Percentiles rank a stretch among this genome's conserved stretches.
These are phyloP conservation scores for Phialocephala sp. DNA, from an alignment of 2,329 filamentous ascomycete species.

Conservation along the genomic window DNA sequence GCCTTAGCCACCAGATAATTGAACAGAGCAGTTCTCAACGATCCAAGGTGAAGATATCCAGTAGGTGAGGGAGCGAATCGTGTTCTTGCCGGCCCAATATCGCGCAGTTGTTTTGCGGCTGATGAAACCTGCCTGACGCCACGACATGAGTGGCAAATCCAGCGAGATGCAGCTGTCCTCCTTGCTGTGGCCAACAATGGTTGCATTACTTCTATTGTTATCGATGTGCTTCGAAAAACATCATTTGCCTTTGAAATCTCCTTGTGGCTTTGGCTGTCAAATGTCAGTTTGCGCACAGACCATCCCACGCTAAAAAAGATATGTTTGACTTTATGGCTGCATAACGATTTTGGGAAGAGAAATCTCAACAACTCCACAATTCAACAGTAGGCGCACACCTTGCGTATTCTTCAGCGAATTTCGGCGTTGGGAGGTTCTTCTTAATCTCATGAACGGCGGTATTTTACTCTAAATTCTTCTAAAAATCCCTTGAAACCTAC, in stretches of 20 bases:
- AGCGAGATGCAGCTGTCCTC: conserved; percentile 26
- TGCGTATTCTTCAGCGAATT: conserved; percentile 7
- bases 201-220: conserved; percentile 24
- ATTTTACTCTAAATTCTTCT: conserved; percentile 1
- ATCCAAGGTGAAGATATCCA: conserved; percentile 90
- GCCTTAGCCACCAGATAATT: conserved; percentile 90
- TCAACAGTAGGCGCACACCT: conserved; percentile 9
- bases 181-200: conserved; percentile 29
- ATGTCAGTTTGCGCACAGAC: conserved; percentile 17
- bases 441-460: background rate
- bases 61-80: conserved; percentile 97
- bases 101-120: conserved; percentile 42
- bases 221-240: conserved; percentile 15
- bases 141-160: conserved; percentile 38
- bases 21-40: conserved; percentile 90
- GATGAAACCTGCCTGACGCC: conserved; percentile 18
- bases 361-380: conserved; percentile 17
- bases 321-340: background rate
- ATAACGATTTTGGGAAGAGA: background rate
- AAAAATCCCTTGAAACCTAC: conserved; percentile 1
- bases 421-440: background rate
- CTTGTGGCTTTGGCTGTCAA: background rate
- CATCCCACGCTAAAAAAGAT: conserved; percentile 7
- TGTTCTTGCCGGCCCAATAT: conserved; percentile 69
- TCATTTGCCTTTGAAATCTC: conserved; percentile 9